Percentiles rank a stretch among this genome's conserved stretches.
Conservation (phyloP, 2,329 filamentous ascomycete genomes). For the Penicillium hordei region DNA sequence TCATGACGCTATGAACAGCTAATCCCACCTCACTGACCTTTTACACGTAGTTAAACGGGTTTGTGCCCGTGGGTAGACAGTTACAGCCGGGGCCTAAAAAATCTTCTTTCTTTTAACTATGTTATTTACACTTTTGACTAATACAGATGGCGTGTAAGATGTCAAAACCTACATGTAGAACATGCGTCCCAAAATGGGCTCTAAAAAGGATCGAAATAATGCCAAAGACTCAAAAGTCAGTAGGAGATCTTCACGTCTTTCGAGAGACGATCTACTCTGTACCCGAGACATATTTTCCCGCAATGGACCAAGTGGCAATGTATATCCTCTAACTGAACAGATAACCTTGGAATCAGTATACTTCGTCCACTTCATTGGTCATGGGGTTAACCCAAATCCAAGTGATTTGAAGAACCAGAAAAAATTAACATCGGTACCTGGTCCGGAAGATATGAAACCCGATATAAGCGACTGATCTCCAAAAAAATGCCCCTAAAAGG, state of each 20-base stretch:
- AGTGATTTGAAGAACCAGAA: not conserved
- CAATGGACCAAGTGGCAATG: not conserved
- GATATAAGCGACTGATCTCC: constrained; percentile 1
- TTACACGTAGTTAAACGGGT: not conserved
- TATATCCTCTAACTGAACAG: not conserved
- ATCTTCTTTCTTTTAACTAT: not conserved
- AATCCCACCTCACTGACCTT: not conserved
- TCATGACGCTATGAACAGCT: constrained; percentile 1
- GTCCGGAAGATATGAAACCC: constrained; percentile 4
- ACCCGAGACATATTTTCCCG: not conserved
- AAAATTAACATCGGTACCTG: constrained; percentile 8
- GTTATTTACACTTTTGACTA: not conserved
- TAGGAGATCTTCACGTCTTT: not conserved
- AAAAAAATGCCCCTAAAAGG: constrained; percentile 7
- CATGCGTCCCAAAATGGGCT: not conserved
- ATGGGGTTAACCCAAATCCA: not conserved
- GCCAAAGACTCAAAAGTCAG: not conserved
- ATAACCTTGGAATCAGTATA: not conserved
- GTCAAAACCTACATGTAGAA: not conserved
- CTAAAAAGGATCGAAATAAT: not conserved
- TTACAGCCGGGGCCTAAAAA: not conserved
- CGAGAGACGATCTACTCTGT: not conserved
- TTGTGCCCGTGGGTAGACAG: not conserved
- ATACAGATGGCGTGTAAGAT: not conserved
- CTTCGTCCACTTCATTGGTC: not conserved